Conservation (phyloP, 176 grass and related monocot species). For the Luzula sylvatica region DNA sequence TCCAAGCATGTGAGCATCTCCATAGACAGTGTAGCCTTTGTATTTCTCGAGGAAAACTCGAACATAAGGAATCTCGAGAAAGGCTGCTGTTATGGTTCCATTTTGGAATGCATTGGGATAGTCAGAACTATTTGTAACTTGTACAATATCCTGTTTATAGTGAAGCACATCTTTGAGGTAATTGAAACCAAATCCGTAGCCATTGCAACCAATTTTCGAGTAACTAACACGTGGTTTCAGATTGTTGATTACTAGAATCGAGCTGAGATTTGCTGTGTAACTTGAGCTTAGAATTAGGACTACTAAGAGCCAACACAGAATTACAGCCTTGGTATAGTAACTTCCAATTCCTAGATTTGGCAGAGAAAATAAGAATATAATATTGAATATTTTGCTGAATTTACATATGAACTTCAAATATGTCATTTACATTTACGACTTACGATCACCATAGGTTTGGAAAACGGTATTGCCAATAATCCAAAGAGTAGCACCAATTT, state of each 20-base stretch:
- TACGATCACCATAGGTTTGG: constrained; percentile 3
- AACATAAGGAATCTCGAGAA: constrained; percentile 16
- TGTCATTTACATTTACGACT: neutral
- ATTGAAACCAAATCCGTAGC: neutral
- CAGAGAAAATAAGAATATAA: neutral
- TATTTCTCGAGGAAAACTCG: neutral
- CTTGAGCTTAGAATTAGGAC: constrained; percentile 9
- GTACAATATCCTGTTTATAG: constrained; percentile 5
- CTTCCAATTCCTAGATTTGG: neutral
- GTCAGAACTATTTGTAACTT: neutral
- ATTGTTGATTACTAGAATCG: constrained; percentile 10
- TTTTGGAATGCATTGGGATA: neutral
- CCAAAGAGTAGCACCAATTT: constrained; percentile 25
- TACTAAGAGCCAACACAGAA: constrained; percentile 10
- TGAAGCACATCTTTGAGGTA: neutral
- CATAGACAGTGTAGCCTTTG: neutral
- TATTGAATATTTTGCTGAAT: neutral
- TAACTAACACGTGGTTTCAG: neutral
- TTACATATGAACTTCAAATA: neutral
- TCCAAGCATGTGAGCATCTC: constrained; percentile 5
- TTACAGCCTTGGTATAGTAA: constrained; percentile 6
- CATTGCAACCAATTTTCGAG: neutral
- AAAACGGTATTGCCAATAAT: constrained; percentile 15
- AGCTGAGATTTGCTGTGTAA: constrained; percentile 24
- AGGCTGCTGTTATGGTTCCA: constrained; percentile 1